Evolutionary conservation across 2,329 filamentous ascomycete genomes (phyloP).

Genomic region (Thielaviopsis ethacetica): DNA sequence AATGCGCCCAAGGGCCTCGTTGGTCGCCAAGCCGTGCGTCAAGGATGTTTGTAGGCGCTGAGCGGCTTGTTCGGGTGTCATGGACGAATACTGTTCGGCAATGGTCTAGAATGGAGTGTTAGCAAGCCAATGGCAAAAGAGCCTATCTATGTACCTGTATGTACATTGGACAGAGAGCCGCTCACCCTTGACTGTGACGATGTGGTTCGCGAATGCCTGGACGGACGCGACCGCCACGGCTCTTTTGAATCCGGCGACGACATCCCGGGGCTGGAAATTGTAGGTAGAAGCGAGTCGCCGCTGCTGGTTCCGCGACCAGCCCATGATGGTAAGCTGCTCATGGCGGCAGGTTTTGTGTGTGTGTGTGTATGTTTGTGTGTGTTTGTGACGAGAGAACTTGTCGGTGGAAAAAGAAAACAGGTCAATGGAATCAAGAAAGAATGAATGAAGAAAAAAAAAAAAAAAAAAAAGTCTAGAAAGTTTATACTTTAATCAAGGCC

Average conservation of each 20-base stretch:
- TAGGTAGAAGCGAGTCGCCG: constrained; percentile 10
- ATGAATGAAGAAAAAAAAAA: not conserved
- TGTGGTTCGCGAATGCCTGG: constrained; percentile 30
- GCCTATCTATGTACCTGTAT: too few relatives aligned
- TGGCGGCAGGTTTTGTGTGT: constrained; percentile 3
- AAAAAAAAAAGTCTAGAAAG: not conserved
- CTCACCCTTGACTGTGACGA: constrained; percentile 40
- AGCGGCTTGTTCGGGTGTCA: constrained; percentile 66
- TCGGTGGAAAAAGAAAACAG: not conserved
- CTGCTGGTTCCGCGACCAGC: constrained; percentile 6
- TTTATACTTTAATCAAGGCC: not conserved
- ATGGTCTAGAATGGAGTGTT: constrained; percentile 21
- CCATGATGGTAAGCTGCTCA: constrained; percentile 10
- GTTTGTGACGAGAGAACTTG: not conserved
- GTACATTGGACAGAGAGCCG: not conserved
- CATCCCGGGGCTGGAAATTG: constrained; percentile 9
- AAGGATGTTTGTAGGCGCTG: constrained; percentile 68
- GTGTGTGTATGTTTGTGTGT: too few relatives aligned
- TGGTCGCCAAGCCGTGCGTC: constrained; percentile 60
- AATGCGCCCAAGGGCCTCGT: constrained; percentile 66
- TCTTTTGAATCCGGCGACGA: constrained; percentile 17
- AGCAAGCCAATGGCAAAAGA: constrained; percentile 5
- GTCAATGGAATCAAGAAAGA: not conserved
- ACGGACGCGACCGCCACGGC: constrained; percentile 15
- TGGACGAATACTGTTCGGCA: constrained; percentile 45